These are phyloP conservation scores for Alternaria arbusti DNA, from an alignment of 2,329 filamentous ascomycete genomes.

Conservation along the genomic window DNA sequence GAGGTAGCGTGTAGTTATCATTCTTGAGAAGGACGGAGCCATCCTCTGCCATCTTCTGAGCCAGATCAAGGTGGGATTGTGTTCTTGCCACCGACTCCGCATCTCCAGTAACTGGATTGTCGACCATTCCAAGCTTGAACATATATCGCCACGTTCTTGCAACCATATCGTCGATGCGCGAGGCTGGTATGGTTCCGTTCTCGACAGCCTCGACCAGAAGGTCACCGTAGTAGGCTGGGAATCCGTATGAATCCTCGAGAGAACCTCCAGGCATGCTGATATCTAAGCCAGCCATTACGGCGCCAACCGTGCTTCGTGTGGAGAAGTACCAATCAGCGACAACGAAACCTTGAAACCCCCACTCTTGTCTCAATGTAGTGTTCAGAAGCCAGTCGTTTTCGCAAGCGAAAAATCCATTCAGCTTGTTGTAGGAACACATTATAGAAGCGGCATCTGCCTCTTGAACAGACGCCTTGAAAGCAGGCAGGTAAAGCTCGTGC, in stretches of 20 bases:
- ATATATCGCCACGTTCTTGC: background rate
- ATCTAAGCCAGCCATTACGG: constrained; percentile 7
- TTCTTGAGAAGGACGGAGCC: background rate
- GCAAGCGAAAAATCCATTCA: background rate
- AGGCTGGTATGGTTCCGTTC: background rate
- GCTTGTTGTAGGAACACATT: constrained; percentile 6
- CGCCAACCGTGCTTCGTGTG: background rate
- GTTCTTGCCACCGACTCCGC: background rate
- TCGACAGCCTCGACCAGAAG: background rate
- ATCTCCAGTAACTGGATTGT: background rate
- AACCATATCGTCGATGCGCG: background rate
- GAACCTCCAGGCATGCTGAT: constrained; percentile 10
- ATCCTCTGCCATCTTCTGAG: background rate
- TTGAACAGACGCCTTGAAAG: constrained; percentile 6
- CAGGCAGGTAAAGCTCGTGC: constrained; percentile 53
- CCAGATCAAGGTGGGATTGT: background rate
- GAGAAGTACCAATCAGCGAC: constrained; percentile 51
- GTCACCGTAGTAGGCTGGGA: background rate
- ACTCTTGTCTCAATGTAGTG: constrained; percentile 49
- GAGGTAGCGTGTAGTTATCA: background rate
- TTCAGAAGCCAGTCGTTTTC: constrained; percentile 55
- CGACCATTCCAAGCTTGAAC: background rate
- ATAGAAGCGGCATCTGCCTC: constrained; percentile 5
- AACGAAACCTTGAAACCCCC: constrained; percentile 56
- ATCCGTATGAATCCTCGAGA: background rate